These are phyloP conservation scores for Pseudocercospora vitis DNA, from an alignment of 2,329 filamentous ascomycete genomes.

Conservation along the genomic window DNA sequence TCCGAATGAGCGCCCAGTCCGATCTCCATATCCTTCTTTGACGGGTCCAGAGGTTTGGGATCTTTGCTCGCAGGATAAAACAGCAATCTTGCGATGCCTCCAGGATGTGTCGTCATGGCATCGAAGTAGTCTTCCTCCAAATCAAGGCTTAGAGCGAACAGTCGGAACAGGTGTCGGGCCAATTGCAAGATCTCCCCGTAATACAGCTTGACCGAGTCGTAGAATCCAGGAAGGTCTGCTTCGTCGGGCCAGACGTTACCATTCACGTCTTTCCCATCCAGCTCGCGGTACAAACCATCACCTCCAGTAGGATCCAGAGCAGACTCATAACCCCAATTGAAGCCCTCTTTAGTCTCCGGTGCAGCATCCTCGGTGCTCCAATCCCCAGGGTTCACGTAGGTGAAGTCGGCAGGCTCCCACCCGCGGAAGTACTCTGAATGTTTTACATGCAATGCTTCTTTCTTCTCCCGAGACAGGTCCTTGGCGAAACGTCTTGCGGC, in stretches of 20 bases:
- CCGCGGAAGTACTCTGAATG: slow-evolving; percentile 43
- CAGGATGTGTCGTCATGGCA: slow-evolving; percentile 42
- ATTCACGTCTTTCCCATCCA: slow-evolving; percentile 41
- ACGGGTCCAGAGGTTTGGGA: slow-evolving; percentile 22
- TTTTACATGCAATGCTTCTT: slow-evolving; percentile 43
- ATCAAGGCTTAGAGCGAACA: slow-evolving; percentile 44
- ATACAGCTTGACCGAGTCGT: slow-evolving; percentile 40
- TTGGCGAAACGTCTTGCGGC: slow-evolving; percentile 43
- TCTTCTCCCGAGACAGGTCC: slow-evolving; percentile 36
- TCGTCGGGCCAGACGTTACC: slow-evolving; percentile 44
- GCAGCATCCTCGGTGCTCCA: slow-evolving; percentile 27
- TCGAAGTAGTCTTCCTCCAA: slow-evolving; percentile 45
- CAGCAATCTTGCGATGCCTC: slow-evolving; percentile 43
- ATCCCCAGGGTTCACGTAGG: slow-evolving; percentile 41
- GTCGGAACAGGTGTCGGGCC: slow-evolving; percentile 43
- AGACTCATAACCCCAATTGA: slow-evolving; percentile 47
- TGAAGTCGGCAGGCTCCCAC: slow-evolving; percentile 45
- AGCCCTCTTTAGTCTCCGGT: slow-evolving; percentile 45
- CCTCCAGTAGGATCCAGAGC: slow-evolving; percentile 43
- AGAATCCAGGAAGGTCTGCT: slow-evolving; percentile 43
- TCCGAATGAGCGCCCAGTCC: slow-evolving; percentile 42
- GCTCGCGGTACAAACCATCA: slow-evolving; percentile 44
- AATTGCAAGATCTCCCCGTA: slow-evolving; percentile 42
- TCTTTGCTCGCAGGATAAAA: slow-evolving; percentile 41
- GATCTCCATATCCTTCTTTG: slow-evolving; percentile 34